Evolutionary conservation across 1,139 yeast genomes (phyloP), one percentile per base, ranked within the genome.

Genomic region (Magnusiomyces clavatus): DNA sequence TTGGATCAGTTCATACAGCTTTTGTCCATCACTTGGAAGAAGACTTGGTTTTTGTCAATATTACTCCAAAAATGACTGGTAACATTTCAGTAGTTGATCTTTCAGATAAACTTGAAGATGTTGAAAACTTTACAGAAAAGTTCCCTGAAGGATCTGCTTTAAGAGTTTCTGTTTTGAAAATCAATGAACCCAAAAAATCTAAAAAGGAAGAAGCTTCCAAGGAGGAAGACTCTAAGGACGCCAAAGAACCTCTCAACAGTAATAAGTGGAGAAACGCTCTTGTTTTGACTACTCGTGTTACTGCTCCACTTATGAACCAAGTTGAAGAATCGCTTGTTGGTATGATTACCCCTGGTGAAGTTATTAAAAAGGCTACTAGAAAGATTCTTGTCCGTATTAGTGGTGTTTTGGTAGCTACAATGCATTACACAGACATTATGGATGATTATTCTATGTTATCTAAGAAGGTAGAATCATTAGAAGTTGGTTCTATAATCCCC

Each of bases 71-170:
- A 29, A 71, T 85, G 41, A 78, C 77, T 54, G 96, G 94, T 11
- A 77, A 82, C 52, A 71, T 88, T 47, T 76, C 90, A 2, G 71
- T 81, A 54, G 75, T 85, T 69, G 87, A 88, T 58, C 69, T 86
- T 51, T 70, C 82, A 29, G 79, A 77, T 54, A 81, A 83, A 60
- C 74, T 76, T n/a, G 64, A 74, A 1, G 66, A 73, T 10, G 75
- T 81, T 57, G 72, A 73, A 17, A 56, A 57, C n/a, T 54, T 57
- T 37, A 83, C 78, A 14, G 73, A 75, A 38, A 72, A 72, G 47
- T 81, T 76, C 63, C 89, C 94, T 24, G 67, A 83, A 52, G 96
- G 96, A 36, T 69, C 82, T 55, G 88, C 90, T 5, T 61, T 89
- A 50, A 71, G 76, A 57, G 83, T 83, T 20, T 74, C 70, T 34